phyloP scores from a whole-genome alignment of 2,329 filamentous ascomycete species.

The Curvularia sp. region DNA sequence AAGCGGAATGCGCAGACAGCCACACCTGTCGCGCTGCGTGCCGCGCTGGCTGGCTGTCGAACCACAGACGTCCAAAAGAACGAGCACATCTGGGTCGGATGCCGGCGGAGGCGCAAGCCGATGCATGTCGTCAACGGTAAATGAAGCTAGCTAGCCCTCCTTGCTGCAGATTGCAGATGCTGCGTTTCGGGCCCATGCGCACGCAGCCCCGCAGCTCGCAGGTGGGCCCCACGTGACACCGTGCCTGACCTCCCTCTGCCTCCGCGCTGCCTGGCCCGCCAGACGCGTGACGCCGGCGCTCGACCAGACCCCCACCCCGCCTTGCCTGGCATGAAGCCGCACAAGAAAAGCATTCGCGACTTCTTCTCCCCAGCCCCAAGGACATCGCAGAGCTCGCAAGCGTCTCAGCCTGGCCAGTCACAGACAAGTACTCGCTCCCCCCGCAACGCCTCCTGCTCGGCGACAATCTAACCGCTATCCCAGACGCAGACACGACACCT shows the following conservation, averaged over 20 bases:
- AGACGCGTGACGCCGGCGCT: slow-evolving; percentile 17
- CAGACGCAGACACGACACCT: slow-evolving; percentile 14
- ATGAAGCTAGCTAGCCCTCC: slow-evolving; percentile 2
- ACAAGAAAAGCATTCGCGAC: slow-evolving; percentile 51
- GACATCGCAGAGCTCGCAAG: slow-evolving; percentile 20
- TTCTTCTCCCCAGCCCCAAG: slow-evolving; percentile 56
- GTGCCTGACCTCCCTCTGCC: slow-evolving; percentile 13
- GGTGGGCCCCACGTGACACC: slow-evolving; percentile 24
- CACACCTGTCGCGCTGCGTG: not conserved
- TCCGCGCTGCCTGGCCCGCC: slow-evolving; percentile 3
- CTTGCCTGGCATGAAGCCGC: slow-evolving; percentile 24
- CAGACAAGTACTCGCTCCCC: slow-evolving; percentile 28
- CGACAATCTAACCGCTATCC: slow-evolving; percentile 1
- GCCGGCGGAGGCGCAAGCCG: slow-evolving; percentile 28
- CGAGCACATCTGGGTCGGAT: slow-evolving; percentile 19
- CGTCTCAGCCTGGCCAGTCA: slow-evolving; percentile 25
- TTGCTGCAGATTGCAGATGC: slow-evolving; percentile 4
- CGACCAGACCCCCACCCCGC: slow-evolving; percentile 6
- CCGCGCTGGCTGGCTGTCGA: slow-evolving; percentile 9
- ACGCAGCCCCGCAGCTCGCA: not conserved
- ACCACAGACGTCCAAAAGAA: not conserved
- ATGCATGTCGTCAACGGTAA: slow-evolving; percentile 23
- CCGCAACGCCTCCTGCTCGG: not conserved
- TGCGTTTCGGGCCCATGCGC: slow-evolving; percentile 6
- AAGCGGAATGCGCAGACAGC: slow-evolving; percentile 3